These are phyloP conservation scores for Exidia glandulosa DNA, from an alignment of 768 basidiomycete species.

Conservation along the genomic window DNA sequence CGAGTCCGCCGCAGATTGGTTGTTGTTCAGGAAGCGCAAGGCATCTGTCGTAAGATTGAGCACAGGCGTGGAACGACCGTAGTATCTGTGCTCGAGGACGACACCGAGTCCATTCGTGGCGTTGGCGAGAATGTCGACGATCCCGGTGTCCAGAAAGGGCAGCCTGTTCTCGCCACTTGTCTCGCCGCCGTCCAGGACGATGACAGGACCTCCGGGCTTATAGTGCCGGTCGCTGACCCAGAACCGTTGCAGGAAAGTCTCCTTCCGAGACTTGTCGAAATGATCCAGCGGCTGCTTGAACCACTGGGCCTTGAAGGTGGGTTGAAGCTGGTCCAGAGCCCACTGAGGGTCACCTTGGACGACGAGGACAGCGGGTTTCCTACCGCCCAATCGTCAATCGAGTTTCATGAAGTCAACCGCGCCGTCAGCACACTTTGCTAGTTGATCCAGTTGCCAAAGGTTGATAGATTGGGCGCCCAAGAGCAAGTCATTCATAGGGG, in stretches of 20 bases:
- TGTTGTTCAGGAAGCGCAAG: conserved; percentile 78
- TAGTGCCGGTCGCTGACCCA: conserved; percentile 87
- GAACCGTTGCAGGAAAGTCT: conserved; percentile 78
- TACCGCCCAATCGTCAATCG: too few species aligned
- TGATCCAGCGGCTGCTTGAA: conserved; percentile 86
- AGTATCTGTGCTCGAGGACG: conserved; percentile 88
- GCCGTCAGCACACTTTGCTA: too few species aligned
- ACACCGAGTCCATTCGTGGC: conserved; percentile 86
- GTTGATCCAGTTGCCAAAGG: too few species aligned
- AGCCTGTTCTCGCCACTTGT: conserved; percentile 65
- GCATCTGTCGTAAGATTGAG: conserved; percentile 70
- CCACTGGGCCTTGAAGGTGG: too few species aligned
- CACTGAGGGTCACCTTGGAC: too few species aligned
- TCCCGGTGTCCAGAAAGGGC: conserved; percentile 45
- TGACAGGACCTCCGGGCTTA: conserved; percentile 66
- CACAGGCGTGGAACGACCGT: conserved; percentile 74
- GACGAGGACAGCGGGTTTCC: too few species aligned
- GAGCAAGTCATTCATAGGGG: too few species aligned
- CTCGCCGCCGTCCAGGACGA: conserved; percentile 89
- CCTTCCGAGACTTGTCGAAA: conserved; percentile 39
- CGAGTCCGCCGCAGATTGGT: conserved; percentile 81
- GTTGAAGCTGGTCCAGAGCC: too few species aligned
- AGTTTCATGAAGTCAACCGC: too few species aligned
- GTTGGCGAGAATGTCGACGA: conserved; percentile 73
- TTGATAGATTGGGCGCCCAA: too few species aligned